phyloP scores from a whole-genome alignment of 2,329 filamentous ascomycete genomes.

The Alternaria infectoria region DNA sequence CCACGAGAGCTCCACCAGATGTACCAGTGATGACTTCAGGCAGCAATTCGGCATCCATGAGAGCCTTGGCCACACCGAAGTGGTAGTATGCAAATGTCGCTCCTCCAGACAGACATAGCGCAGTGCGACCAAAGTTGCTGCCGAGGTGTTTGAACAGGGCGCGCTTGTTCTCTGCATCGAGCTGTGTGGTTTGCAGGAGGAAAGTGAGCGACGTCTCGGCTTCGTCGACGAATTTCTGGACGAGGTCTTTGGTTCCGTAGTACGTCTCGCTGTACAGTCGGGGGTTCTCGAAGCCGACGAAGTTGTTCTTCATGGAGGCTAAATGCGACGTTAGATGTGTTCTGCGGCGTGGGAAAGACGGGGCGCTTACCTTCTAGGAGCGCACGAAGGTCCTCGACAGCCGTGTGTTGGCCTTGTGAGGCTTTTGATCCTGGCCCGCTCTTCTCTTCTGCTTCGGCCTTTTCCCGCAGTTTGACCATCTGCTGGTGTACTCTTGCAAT shows the following conservation, averaged over 20 bases:
- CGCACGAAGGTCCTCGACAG: conserved; percentile 76
- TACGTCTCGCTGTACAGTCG: conserved; percentile 97
- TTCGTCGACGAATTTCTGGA: conserved; percentile 90
- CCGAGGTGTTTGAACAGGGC: conserved; percentile 85
- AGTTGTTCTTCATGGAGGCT: conserved; percentile 96
- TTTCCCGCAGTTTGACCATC: conserved; percentile 67
- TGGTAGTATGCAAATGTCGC: conserved; percentile 97
- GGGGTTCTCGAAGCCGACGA: conserved; percentile 91
- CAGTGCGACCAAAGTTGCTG: conserved; percentile 90
- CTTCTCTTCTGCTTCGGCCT: conserved; percentile 63
- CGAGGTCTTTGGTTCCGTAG: conserved; percentile 93
- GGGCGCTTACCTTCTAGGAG: conserved; percentile 66
- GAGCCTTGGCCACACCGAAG: conserved; percentile 87
- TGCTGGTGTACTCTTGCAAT: conserved; percentile 78
- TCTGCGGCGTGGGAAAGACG: not conserved
- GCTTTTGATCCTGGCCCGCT: conserved; percentile 37
- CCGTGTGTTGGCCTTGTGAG: conserved; percentile 47
- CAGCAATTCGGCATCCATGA: conserved; percentile 83
- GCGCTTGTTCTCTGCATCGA: conserved; percentile 76
- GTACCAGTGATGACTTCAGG: conserved; percentile 97
- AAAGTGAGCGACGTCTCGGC: conserved; percentile 72
- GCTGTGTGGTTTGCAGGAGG: conserved; percentile 69
- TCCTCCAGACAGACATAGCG: conserved; percentile 89
- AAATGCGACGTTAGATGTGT: not conserved
- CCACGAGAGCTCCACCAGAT: conserved; percentile 89